A percentile compares a stretch with the other conserved stretches of the same genome.
These are phyloP conservation scores for Piper longum DNA, from an alignment of 164 flowering plant genomes.

Conservation along the genomic window DNA sequence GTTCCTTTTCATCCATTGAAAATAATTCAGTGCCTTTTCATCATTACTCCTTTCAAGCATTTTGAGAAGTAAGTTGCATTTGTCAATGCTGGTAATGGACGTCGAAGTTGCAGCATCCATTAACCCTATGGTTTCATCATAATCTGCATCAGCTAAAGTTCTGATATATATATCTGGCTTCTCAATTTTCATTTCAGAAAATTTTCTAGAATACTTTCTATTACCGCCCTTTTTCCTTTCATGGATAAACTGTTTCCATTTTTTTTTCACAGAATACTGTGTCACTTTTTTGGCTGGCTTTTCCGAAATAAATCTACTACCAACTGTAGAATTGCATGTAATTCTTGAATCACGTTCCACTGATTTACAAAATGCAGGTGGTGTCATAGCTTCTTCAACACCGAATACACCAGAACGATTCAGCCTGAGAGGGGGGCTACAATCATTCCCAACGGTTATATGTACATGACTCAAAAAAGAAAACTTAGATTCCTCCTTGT, in stretches of 20 bases:
- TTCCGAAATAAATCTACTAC: conserved; percentile 1
- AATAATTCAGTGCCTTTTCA: too few relatives aligned
- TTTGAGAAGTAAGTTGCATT: too few relatives aligned
- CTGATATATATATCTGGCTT: neutral
- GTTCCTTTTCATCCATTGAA: conserved; percentile 7
- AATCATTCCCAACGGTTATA: conserved; percentile 5
- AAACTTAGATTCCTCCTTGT: neutral
- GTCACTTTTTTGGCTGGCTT: neutral
- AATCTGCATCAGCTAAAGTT: neutral
- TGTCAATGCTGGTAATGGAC: too few relatives aligned
- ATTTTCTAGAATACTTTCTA: conserved; percentile 6
- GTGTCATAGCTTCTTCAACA: conserved; percentile 7
- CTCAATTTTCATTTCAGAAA: conserved; percentile 6
- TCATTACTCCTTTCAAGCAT: too few relatives aligned
- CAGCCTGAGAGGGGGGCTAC: conserved; percentile 13
- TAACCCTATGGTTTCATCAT: neutral
- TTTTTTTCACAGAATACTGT: conserved; percentile 3
- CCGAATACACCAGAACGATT: conserved; percentile 15
- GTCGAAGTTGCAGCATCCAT: too few relatives aligned
- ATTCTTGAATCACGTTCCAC: neutral
- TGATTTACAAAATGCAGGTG: neutral
- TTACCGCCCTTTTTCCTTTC: conserved; percentile 6
- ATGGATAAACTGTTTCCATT: conserved; percentile 16
- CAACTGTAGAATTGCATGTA: neutral
- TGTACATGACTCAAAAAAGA: neutral